Base-by-base conservation (phyloP, 148 eudicot genomes). In the Cornus kousa region DNA sequence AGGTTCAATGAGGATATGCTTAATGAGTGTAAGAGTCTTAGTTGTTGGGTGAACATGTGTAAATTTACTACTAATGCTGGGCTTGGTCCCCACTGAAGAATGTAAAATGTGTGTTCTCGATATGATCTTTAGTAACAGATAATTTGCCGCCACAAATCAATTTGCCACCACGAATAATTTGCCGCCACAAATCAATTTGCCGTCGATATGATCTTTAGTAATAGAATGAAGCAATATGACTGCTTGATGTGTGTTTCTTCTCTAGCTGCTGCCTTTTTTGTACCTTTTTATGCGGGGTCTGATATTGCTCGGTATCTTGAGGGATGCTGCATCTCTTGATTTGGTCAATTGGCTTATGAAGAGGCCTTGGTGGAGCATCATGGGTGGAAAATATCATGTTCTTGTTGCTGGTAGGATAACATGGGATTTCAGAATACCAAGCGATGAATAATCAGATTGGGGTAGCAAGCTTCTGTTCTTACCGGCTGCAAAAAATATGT, bases 301-400 rank as follows among this genome's bases (percentile, higher is more conserved):
- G 99, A 94, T 78, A 86, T 92, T 78, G 94, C 99, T 0, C 85
- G 98, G 77, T 96, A 89, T 82, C 92, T 96, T 46, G 32, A 89
- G 97, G 67, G 99, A 96, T 84, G 90, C 94, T 55, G 97, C 96
- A 28, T 92, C 98, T 75, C 88, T 91, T 79, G 98, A 86, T 31
- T 85, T 96, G 81, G 89, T 89, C 37, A 84, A 91, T 74, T 94
- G 97, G 98, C 90, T 96, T 8, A 78, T 67, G 82, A 89, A 88
- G 80, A 87, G 85, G 28, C 95, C 98, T 0, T 97, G 94, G 83
- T 96, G 99, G 99, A 86, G 83, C 48, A 83, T 96, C 53, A 96
- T 94, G 99, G 91, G 92, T 9, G 99, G 99, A 19, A 89, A 87
- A 78, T 98, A 93, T 83, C 99, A 96, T 87, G 94, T 96, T 83